These are phyloP conservation scores for Tylopilus intermedius DNA, from an alignment of 768 basidiomycete species.

Conservation along the genomic window DNA sequence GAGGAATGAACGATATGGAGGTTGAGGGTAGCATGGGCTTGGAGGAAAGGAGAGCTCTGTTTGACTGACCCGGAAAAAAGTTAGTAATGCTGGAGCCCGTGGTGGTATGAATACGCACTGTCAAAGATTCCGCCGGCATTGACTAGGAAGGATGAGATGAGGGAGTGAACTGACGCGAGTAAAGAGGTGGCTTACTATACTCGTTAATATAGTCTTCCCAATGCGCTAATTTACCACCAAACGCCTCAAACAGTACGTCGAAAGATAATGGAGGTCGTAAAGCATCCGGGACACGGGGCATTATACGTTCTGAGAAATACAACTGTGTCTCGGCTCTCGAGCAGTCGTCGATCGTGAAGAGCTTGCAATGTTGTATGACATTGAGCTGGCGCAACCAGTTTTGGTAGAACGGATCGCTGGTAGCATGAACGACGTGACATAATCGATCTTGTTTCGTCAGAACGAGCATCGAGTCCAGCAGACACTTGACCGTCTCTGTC, in stretches of 20 bases:
- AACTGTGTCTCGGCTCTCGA: slow-evolving; percentile 63
- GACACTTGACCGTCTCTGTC: slow-evolving; percentile 74
- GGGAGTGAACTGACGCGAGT: not conserved
- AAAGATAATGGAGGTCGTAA: slow-evolving; percentile 56
- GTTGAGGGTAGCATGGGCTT: slow-evolving; percentile 78
- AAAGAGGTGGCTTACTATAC: slow-evolving; percentile 42
- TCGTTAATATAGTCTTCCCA: slow-evolving; percentile 78
- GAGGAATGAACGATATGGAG: slow-evolving; percentile 84
- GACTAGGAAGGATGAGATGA: slow-evolving; percentile 38
- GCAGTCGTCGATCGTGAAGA: slow-evolving; percentile 78
- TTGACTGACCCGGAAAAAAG: slow-evolving; percentile 44
- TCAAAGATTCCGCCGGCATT: slow-evolving; percentile 70
- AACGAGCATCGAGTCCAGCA: slow-evolving; percentile 82
- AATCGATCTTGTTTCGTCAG: slow-evolving; percentile 84
- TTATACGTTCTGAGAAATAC: slow-evolving; percentile 60
- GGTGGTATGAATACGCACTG: slow-evolving; percentile 39
- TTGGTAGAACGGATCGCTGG: slow-evolving; percentile 82
- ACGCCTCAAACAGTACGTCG: slow-evolving; percentile 69
- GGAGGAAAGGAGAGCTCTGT: slow-evolving; percentile 78
- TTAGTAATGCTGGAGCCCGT: slow-evolving; percentile 5
- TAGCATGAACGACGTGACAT: slow-evolving; percentile 77
- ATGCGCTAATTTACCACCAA: slow-evolving; percentile 81
- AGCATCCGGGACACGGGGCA: slow-evolving; percentile 67
- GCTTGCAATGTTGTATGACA: slow-evolving; percentile 81
- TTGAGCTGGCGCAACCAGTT: slow-evolving; percentile 78